A percentile compares a stretch with the other conserved stretches of the same genome.
phyloP scores from a whole-genome alignment of 2,329 filamentous ascomycete species.

The Colletotrichum sp. region DNA sequence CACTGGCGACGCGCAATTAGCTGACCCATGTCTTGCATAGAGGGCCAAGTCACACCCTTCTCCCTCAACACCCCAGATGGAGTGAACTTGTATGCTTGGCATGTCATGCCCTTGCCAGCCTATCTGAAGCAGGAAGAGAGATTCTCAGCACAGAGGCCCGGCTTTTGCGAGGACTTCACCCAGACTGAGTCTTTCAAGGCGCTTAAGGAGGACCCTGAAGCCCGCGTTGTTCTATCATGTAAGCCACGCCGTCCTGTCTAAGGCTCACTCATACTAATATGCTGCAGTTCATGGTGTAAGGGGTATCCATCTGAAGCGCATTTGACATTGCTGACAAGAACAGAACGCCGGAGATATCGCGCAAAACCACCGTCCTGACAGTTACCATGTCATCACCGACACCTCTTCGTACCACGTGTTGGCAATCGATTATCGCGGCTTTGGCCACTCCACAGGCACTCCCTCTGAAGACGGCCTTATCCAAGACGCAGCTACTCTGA shows the following conservation, averaged over 20 bases:
- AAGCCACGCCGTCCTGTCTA: neutral
- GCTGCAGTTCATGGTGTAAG: conserved; percentile 67
- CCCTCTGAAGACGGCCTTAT: conserved; percentile 85
- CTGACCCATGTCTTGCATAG: conserved; percentile 43
- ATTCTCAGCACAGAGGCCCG: conserved; percentile 58
- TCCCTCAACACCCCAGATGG: conserved; percentile 76
- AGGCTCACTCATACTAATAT: neutral
- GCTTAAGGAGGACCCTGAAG: conserved; percentile 66
- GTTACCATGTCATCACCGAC: conserved; percentile 78
- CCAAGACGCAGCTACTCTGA: conserved; percentile 74
- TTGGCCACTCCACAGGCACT: conserved; percentile 78
- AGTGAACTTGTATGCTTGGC: conserved; percentile 86
- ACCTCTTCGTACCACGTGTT: conserved; percentile 80
- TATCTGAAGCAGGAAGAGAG: conserved; percentile 75
- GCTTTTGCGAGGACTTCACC: conserved; percentile 59
- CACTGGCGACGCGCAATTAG: neutral
- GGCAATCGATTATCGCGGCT: conserved; percentile 91
- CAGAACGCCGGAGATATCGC: conserved; percentile 87
- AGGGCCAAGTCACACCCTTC: conserved; percentile 89
- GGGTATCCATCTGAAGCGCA: conserved; percentile 6
- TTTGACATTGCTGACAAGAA: conserved; percentile 13
- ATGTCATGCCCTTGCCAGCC: conserved; percentile 79
- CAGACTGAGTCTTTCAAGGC: conserved; percentile 64
- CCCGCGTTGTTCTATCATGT: conserved; percentile 68
- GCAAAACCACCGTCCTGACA: conserved; percentile 76